Evolutionary conservation across 345 rosid genomes (phyloP).

Genomic region (Raphanus sativus): DNA sequence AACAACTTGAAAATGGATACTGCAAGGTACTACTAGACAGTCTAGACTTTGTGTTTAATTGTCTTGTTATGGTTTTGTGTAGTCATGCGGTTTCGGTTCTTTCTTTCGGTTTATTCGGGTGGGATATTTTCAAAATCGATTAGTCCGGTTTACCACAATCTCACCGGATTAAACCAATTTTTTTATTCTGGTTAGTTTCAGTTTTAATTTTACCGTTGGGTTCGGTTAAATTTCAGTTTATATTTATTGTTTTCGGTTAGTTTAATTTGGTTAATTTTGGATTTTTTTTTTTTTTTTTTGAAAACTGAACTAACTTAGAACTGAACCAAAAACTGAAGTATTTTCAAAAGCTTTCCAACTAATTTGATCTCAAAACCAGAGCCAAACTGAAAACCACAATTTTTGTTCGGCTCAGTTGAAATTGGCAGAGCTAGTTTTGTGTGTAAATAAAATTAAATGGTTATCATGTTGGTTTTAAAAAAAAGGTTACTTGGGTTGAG

Average conservation of each 20-base stretch:
- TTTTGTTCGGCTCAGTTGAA: neutral
- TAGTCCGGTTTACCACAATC: neutral
- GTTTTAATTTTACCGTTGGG: too few relatives aligned
- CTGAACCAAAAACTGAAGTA: neutral
- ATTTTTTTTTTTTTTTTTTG: neutral
- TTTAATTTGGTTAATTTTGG: too few relatives aligned
- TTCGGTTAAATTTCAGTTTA: neutral
- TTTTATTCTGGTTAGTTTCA: too few relatives aligned
- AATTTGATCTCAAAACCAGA: neutral
- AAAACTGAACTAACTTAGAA: neutral
- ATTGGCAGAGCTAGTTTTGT: neutral
- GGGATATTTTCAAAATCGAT: neutral
- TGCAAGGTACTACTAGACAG: conserved; percentile 53
- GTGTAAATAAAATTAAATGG: neutral
- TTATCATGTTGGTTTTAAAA: neutral
- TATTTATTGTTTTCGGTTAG: neutral
- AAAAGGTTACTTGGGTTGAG: conserved; percentile 92
- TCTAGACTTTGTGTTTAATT: neutral
- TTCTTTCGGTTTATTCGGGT: neutral
- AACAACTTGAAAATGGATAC: conserved; percentile 78
- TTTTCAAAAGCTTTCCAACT: neutral
- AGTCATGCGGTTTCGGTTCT: neutral
- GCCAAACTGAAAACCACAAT: neutral
- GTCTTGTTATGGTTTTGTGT: neutral
- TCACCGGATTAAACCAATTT: neutral